Base-by-base conservation (phyloP, 805 yeast genomes). In the Pichia rugopelliculosa region DNA sequence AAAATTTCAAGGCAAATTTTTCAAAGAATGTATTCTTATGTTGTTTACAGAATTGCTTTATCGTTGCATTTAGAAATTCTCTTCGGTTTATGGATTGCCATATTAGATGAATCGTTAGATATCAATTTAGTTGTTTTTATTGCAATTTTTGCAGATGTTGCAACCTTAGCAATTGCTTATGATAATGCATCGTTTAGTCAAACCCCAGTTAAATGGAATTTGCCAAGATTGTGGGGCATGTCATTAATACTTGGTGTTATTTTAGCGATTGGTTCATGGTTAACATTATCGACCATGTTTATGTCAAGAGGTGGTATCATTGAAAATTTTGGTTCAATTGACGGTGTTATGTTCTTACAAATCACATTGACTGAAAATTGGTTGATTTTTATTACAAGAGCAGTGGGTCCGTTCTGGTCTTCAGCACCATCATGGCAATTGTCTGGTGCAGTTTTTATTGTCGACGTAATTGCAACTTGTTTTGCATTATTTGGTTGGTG, bases 21-120 rank as follows among this genome's bases (percentile, higher is more conserved):
- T 93, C 96, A 87, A 88, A 84, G 96, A 77, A 87, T 87, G 96
- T 87, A 88, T 81, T 79, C 96, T 61, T 87, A 87, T 72, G 95
- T 87, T 74, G 95, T 87, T 65, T 87, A 87, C 89, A 89, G 96
- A 78, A 87, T 87, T 70, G 96, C 96, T 66, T 76, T 87, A 67
- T 88, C 96, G 53, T 78, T 87, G 65, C 96, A 87, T 74, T 82
- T 87, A 77, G 96, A 88, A 75, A 73, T 87, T 63, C 87, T 87
- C 82, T 76, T 88, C 65, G 96, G 96, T 76, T 77, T 87, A 68
- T 88, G 96, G 96, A 85, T 87, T 77, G 95, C 95, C 60, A 87
- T 88, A 69, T 77, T 87, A 71, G 82, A 88, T 76, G 73, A 74
- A 62, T 81, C 93, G 54, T 74, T 87, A 71, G 74, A 87, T 76